Base-by-base conservation (phyloP, 352 stramenopile genomes). In the Thraustotheca clavata region DNA sequence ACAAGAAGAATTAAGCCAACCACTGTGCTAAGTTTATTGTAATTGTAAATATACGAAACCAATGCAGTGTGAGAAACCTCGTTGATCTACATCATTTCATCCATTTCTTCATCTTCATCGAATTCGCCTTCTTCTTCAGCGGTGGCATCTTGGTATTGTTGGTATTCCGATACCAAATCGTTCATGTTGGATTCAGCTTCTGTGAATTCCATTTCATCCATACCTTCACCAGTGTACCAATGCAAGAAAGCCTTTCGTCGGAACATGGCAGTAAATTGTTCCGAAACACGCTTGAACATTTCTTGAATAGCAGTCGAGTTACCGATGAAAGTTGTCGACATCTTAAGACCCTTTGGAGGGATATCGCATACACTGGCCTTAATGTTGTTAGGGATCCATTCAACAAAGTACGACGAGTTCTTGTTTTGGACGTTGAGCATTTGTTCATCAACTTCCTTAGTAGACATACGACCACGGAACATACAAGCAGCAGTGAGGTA, bases 191-290 rank as follows among this genome's bases (percentile, higher is more conserved):
- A 99, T 83, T 99, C 97, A 34, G 97, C 97, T 86, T 99, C 97
- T 48, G 97, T 99, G 86, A 99, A 99, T 83, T 99, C 97, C 97
- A 99, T 99, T 80, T 99, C 97, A 72, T 99, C 97, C 97, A 99
- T 99, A 76, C 97, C 97, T 83, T 99, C 97, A 48, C 97, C 97
- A 46, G 97, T 99, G 89, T 99, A 99, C 97, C 97, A 99, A 80
- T 99, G 97, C 76, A 99, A 92, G 89, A 99, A 99, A 73, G 97
- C 97, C 91, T 99, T 99, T 78, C 97, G 92, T 87, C 97, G 95
- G 95, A 99, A 99, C 97, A 99, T 99, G 62, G 97, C 96, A 67
- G 96, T 98, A 77, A 99, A 99, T 86, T 99, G 96, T 76, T 99
- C 96, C 26, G 93, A 97, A 34, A 99, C 96, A 76, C 97, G 96